Conservation (phyloP, 495 filamentous ascomycete genomes). For the Aspergillus coremiiformis region DNA sequence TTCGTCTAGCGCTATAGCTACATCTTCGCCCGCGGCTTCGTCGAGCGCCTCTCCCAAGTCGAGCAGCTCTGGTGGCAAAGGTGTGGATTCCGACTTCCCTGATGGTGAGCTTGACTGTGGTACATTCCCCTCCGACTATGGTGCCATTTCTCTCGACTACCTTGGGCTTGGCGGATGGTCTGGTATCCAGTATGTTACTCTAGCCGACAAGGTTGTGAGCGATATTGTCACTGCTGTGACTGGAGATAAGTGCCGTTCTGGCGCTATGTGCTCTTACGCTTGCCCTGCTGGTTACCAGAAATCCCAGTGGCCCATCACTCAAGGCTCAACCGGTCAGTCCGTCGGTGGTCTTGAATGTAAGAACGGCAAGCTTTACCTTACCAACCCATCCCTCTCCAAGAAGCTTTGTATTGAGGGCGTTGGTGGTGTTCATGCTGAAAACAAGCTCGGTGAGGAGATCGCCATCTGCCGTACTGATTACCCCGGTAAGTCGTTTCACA, state of each 20-base stretch:
- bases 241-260: conserved; percentile 48
- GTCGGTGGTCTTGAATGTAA: conserved; percentile 79
- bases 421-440: conserved; percentile 62
- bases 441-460: conserved; percentile 56
- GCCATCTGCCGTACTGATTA: conserved; percentile 94
- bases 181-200: conserved; percentile 60
- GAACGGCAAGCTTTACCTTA: conserved; percentile 68
- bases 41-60: conserved; percentile 10
- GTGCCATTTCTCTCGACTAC: conserved; percentile 65
- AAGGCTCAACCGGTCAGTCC: conserved; percentile 79
- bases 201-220: conserved; percentile 38
- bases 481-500: conserved; percentile 48
- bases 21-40: conserved; percentile 14
- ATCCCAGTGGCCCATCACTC: conserved; percentile 77
- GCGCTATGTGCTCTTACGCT: conserved; percentile 82
- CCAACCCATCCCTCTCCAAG: conserved; percentile 54
- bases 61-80: conserved; percentile 31
- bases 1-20: conserved; percentile 14
- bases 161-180: conserved; percentile 66
- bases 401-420: conserved; percentile 71
- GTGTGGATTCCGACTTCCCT: conserved; percentile 65
- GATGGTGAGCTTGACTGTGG: conserved; percentile 64
- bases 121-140: conserved; percentile 75
- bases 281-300: conserved; percentile 91
- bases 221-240: conserved; percentile 56